Evolutionary conservation across 306 rosid genomes (phyloP), one percentile per base, ranked within the genome.

Genomic region (Rosa rugosa): DNA sequence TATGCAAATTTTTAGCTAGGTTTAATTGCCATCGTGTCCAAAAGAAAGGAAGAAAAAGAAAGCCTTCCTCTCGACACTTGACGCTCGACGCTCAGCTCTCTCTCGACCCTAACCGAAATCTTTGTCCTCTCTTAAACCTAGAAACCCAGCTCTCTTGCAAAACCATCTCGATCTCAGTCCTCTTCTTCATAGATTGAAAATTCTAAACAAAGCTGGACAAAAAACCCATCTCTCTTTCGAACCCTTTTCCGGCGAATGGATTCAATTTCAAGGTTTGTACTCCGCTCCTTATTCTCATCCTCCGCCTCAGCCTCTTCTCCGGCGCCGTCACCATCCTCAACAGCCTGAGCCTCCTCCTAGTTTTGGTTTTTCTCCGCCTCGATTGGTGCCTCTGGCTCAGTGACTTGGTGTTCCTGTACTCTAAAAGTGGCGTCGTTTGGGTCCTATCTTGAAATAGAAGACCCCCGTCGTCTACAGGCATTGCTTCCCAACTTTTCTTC

Each of bases 171-270:
- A 27, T 27, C 27, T 27, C 27, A 27, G 27, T 27, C 27, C 27
- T 27, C 27, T 27, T 27, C 27, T 27, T 27, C 27, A 27, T 27
- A 27, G 27, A 27, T 27, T 27, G 27, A 27, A 27, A 27, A 27
- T 27, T 27, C 27, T 27, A 27, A 27, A 27, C 27, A 27, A 27
- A 27, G 27, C 27, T 27, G 27, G 27, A 27, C 27, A 23, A 27
- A 5, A 65, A n/a, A 91, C 97, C 27, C 27, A 27, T 27, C 27
- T 27, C 27, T 27, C 98, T 92, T 92, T 11, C 94, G 92, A 71
- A 92, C 66, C 86, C 97, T 87, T 80, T 82, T 92, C 50, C 97
- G 92, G 75, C 97, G 97, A 63, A 92, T 89, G 79, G 92, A 82
- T 89, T 94, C 97, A 56, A 94, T 87, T 84, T 92, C 94, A 20